These are phyloP conservation scores for Nannizziopsis arthrosporioides DNA, from an alignment of 2,329 filamentous ascomycete species.

Conservation along the genomic window DNA sequence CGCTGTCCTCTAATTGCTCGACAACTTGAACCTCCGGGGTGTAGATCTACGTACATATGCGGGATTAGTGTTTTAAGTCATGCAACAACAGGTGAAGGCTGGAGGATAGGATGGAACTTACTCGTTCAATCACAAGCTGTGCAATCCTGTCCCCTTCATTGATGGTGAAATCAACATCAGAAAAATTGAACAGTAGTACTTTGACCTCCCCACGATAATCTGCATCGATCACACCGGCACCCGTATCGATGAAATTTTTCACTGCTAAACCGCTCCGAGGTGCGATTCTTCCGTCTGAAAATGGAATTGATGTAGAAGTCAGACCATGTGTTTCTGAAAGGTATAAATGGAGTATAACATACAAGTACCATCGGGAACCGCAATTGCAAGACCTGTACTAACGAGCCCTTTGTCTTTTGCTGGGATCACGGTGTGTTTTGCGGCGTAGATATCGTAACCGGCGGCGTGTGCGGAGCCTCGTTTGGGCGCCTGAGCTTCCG, in stretches of 20 bases:
- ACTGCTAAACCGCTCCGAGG: slow-evolving; percentile 81
- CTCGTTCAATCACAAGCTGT: slow-evolving; percentile 81
- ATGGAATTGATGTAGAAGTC: background rate
- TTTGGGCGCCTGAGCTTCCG: slow-evolving; percentile 69
- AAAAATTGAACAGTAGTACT: slow-evolving; percentile 88
- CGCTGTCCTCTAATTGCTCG: slow-evolving; percentile 75
- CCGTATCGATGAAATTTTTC: slow-evolving; percentile 93
- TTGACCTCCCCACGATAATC: slow-evolving; percentile 93
- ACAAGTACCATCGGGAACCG: slow-evolving; percentile 84
- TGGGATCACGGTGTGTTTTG: slow-evolving; percentile 62
- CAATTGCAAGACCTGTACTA: slow-evolving; percentile 82
- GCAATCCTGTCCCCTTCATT: slow-evolving; percentile 82
- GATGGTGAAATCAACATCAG: slow-evolving; percentile 65
- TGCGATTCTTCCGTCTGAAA: slow-evolving; percentile 73
- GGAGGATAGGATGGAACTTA: slow-evolving; percentile 24
- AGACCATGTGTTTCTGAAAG: background rate
- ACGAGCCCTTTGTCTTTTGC: slow-evolving; percentile 75
- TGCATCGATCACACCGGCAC: slow-evolving; percentile 92
- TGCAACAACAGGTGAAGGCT: background rate
- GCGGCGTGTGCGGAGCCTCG: slow-evolving; percentile 81
- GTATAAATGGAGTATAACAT: slow-evolving; percentile 28
- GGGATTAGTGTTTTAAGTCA: background rate
- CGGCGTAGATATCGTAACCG: slow-evolving; percentile 83
- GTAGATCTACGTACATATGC: slow-evolving; percentile 49
- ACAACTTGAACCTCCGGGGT: slow-evolving; percentile 90